Evolutionary conservation across 306 rosid species (phyloP).

Genomic region (Cotoneaster glaucophyllus): DNA sequence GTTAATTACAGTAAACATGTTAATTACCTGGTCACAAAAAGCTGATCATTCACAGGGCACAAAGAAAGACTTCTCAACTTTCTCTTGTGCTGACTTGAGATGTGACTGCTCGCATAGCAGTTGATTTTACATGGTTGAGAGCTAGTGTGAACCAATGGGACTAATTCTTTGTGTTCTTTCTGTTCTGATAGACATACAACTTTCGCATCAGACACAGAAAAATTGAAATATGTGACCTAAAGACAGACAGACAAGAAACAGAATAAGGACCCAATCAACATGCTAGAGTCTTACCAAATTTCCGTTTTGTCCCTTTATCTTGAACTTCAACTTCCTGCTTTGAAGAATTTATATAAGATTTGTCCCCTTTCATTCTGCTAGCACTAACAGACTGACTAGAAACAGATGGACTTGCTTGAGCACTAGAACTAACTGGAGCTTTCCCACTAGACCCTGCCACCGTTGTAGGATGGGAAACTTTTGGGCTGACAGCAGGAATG

Average conservation of each 20-base stretch:
- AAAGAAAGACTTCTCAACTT: constrained; percentile 73
- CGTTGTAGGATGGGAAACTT: constrained; percentile 28
- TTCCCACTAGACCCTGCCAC: constrained; percentile 32
- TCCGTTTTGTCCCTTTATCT: constrained; percentile 70
- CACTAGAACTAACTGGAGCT: constrained; percentile 27
- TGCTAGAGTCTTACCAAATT: constrained; percentile 47
- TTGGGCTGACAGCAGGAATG: constrained; percentile 60
- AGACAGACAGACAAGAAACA: neutral
- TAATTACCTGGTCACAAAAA: constrained; percentile 76
- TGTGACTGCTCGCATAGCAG: constrained; percentile 53
- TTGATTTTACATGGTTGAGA: constrained; percentile 34
- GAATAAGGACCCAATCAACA: constrained; percentile 1
- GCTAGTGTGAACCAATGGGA: constrained; percentile 36
- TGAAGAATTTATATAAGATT: constrained; percentile 25
- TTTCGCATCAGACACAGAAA: constrained; percentile 4
- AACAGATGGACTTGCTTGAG: constrained; percentile 31
- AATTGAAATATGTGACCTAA: neutral
- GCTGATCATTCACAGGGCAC: constrained; percentile 80
- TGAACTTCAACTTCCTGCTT: constrained; percentile 42
- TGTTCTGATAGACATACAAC: constrained; percentile 47
- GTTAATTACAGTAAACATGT: neutral
- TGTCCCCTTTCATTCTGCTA: constrained; percentile 41
- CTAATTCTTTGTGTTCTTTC: constrained; percentile 74
- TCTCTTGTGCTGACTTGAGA: constrained; percentile 91
- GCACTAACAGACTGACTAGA: constrained; percentile 25